Base-by-base conservation (phyloP, 1,139 yeast species). In the Taphrina betulina region DNA sequence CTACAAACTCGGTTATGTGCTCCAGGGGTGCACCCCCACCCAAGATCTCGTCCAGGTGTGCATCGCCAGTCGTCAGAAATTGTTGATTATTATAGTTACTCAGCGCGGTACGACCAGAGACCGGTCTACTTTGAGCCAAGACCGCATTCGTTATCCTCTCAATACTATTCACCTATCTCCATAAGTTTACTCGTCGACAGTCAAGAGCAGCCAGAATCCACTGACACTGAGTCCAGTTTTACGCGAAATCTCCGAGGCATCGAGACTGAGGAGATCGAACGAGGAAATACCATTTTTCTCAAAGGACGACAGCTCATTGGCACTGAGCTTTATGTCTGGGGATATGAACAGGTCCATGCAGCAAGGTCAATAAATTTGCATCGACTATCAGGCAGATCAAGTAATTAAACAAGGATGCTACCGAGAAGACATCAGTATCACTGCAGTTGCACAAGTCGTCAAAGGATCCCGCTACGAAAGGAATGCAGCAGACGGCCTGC, bases 1-100 rank as follows among this genome's bases (percentile, higher is more conserved):
- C 97, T 63, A 82, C 82, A 1, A 90, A 67, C 69, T 90, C 97
- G 0, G 94, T 84, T 2, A 90, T 70, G 40, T 78, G 75, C 1
- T 89, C 83, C 0, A 78, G 63, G 0, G 78, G 80, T 2, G 89
- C 74, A 23, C 92, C 92, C 2, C 59, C 63, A 26, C 78, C 76
- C 14, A 89, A 68, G 2, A 73, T 64, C 7, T 63, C 64, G 67
- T 89, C 96, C 1, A 90, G 63, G 2, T 64, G 63, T 0, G 69
- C 68, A 60, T 83, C 79, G 0, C 95, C 95, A 0, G 92, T 52
- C 29, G 50, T 52, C 22, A 52, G 36, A n/a, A 42, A 52, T 26
- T 50, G 17, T 28, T 42, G 50, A 10, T 28, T 12, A 14, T 24
- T 23, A 10, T 35, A 16, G 5, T 7, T 20, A 3, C 16, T 36